Evolutionary conservation across 495 filamentous ascomycete species (phyloP).

Genomic region (Acidiella bohemica): DNA sequence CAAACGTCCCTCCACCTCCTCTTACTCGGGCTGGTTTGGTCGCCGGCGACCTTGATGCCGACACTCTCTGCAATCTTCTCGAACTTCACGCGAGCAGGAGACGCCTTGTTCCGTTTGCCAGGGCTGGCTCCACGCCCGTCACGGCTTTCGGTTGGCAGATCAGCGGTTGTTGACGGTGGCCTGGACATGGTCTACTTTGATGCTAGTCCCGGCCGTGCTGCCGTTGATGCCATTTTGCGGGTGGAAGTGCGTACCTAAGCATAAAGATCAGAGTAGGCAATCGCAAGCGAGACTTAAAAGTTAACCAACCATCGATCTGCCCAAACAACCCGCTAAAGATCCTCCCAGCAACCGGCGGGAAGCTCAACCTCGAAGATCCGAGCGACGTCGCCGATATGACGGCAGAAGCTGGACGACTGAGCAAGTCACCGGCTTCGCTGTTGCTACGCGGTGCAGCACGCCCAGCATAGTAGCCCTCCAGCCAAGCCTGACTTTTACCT

Average conservation of each 20-base stretch:
- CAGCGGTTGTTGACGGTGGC: not conserved
- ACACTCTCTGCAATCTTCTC: conserved; percentile 26
- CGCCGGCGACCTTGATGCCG: conserved; percentile 14
- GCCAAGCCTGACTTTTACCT: not conserved
- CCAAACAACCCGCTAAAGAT: conserved; percentile 2
- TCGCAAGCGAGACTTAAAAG: not conserved
- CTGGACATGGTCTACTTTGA: not conserved
- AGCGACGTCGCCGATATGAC: too few species aligned
- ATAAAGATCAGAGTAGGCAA: too few species aligned
- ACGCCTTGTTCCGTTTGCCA: conserved; percentile 2
- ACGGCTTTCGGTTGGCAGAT: not conserved
- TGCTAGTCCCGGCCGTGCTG: too few species aligned
- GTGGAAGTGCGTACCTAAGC: too few species aligned
- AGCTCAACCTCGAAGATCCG: not conserved
- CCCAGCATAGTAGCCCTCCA: conserved; percentile 4
- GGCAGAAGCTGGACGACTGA: too few species aligned
- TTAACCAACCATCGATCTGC: not conserved
- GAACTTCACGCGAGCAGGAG: conserved; percentile 25
- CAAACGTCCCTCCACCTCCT: conserved; percentile 4
- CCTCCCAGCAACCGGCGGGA: not conserved
- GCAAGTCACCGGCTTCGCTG: not conserved
- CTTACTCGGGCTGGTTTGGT: conserved; percentile 1
- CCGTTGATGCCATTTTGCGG: too few species aligned
- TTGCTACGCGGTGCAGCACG: not conserved
- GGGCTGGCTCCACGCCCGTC: not conserved